Conservation (phyloP, 208 protist genomes). For the Crithidia fasciculata region DNA sequence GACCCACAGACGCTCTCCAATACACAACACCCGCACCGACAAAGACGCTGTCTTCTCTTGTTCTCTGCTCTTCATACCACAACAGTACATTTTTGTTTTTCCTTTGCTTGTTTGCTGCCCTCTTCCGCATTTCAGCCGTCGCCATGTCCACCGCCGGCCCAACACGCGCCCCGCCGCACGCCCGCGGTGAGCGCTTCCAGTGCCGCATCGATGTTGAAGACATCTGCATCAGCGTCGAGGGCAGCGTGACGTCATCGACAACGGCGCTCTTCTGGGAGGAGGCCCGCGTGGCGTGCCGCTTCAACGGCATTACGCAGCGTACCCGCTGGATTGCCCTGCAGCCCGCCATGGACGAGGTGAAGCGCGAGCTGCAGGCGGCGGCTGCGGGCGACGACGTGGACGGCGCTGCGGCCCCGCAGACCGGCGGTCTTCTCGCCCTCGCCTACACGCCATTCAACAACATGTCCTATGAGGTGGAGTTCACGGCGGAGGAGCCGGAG, state of each 20-base stretch:
- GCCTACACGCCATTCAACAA: constrained; percentile 55
- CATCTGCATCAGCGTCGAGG: constrained; percentile 42
- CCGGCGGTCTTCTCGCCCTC: constrained; percentile 31
- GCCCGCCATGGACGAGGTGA: constrained; percentile 37
- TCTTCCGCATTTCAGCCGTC: background rate
- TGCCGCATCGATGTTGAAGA: constrained; percentile 68
- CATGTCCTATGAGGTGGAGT: constrained; percentile 57
- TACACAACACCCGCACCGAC: background rate
- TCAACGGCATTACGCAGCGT: constrained; percentile 51
- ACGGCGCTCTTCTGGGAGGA: constrained; percentile 60
- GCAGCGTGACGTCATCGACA: constrained; percentile 21
- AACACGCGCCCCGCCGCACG: constrained; percentile 12
- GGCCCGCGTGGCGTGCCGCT: constrained; percentile 38
- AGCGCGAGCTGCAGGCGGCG: constrained; percentile 7
- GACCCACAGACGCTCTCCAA: background rate
- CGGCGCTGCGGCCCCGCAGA: constrained; percentile 11
- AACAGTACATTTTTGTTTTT: background rate
- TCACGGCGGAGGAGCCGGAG: constrained; percentile 28
- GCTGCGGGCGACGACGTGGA: background rate
- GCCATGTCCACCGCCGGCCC: background rate
- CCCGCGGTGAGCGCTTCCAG: constrained; percentile 27
- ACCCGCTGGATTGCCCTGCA: constrained; percentile 62
- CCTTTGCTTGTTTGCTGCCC: background rate
- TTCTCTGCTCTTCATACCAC: background rate
- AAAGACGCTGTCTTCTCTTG: background rate